Base-by-base conservation (phyloP, 1,284 basidiomycete species). In the Phlebopus sp. region DNA sequence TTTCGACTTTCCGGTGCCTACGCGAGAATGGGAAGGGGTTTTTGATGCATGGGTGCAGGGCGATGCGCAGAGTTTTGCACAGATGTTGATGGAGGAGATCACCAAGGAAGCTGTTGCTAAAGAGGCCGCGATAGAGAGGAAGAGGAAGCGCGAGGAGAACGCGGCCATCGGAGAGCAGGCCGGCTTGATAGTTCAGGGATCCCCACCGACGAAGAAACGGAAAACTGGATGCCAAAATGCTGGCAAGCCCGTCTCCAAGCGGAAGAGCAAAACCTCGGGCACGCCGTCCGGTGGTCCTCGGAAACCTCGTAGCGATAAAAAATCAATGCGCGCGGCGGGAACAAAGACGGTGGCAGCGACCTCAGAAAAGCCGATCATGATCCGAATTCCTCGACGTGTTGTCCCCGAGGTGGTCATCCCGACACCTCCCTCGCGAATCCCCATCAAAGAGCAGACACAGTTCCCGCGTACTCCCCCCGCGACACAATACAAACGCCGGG, bases 1-100 rank as follows among this genome's bases (percentile, higher is more conserved):
- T 68, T 73, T 92, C 47, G 92, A 97, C 59, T 92, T 94, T 59
- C 94, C 94, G 0, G 79, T 84, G 11, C 90, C 90, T 9, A 84
- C 84, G 6, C 76, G 82, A 43, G 90, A 94, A 56, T 97, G 92
- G 92, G 86, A 90, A 55, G 90, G 84, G 18, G 85, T 94, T 2
- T 97, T 97, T 59, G 93, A 97, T 67, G 79, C 84, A 23, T 97
- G 92, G 91, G 68, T 94, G 39, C 83, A 92, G 58, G 92, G 93
- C 3, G 92, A 97, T 62, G 84, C 92, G 3, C 94, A 97, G 66
- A 63, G 63, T 19, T 92, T 94, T 66, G 86, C 88, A 2, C 67
- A 69, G 35, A 65, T 79, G 55, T 62, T 88, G 50, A 73, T 73
- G 47, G 72, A 74, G 21, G 82, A 82, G 64, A 70, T 87, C 23